A percentile compares a stretch with the other conserved stretches of the same genome.
These are phyloP conservation scores for Colletotrichum incanum DNA, from an alignment of 2,329 filamentous ascomycete species.

Conservation along the genomic window DNA sequence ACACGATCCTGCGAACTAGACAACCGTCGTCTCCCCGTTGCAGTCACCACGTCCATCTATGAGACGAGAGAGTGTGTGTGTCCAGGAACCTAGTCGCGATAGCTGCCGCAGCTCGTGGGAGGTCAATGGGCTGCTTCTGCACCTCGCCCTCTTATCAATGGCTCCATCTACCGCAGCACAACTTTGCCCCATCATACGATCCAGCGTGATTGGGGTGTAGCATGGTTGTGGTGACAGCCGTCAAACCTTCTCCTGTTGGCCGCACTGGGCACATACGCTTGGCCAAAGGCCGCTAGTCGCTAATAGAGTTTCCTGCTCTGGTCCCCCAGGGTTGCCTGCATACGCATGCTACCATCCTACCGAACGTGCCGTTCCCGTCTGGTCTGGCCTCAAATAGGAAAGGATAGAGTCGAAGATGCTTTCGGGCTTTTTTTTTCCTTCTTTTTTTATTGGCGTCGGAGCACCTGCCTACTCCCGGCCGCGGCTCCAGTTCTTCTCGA, in stretches of 20 bases:
- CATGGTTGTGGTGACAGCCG: conserved; percentile 32
- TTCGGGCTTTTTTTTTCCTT: conserved; percentile 19
- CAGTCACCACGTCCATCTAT: background rate
- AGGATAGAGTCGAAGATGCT: conserved; percentile 28
- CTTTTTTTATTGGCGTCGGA: background rate
- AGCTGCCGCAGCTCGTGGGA: background rate
- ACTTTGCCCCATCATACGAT: conserved; percentile 29
- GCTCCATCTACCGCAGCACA: conserved; percentile 10
- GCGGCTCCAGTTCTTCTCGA: conserved; percentile 1
- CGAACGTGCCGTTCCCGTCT: conserved; percentile 36
- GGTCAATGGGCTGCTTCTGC: conserved; percentile 30
- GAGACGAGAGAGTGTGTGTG: background rate
- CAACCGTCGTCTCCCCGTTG: background rate
- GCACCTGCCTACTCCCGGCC: background rate
- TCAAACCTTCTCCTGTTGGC: conserved; percentile 2
- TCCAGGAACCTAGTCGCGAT: background rate
- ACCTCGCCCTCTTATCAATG: conserved; percentile 22
- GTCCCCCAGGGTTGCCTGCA: conserved; percentile 32
- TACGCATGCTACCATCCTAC: conserved; percentile 32
- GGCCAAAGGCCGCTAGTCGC: conserved; percentile 32
- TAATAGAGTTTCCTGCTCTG: conserved; percentile 35
- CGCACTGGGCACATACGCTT: conserved; percentile 23
- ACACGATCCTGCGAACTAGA: background rate
- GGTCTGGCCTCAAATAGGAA: conserved; percentile 26
- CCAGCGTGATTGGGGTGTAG: conserved; percentile 25